Conservation (phyloP, 805 yeast genomes). For the Cyberlindnera samutprakarnensis region DNA sequence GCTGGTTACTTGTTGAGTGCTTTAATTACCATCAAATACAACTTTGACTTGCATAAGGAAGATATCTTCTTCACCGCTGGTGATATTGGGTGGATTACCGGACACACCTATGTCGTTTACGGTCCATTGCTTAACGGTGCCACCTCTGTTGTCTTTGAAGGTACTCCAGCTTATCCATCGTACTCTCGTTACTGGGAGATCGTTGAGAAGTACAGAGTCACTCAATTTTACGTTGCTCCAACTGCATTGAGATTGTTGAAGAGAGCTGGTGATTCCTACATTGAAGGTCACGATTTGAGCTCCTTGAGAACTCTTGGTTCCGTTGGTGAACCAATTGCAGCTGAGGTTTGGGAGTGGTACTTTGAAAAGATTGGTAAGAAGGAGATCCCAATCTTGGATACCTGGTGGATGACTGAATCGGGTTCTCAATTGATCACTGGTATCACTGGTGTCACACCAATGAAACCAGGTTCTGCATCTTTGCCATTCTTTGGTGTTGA, state of each 20-base stretch:
- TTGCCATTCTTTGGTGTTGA: conserved; percentile 81
- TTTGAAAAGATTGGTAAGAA: conserved; percentile 60
- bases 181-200: conserved; percentile 77
- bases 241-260: conserved; percentile 73
- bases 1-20: conserved; percentile 77
- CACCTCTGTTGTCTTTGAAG: conserved; percentile 76
- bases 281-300: conserved; percentile 53
- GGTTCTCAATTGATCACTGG: conserved; percentile 78
- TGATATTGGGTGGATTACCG: conserved; percentile 90
- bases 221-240: conserved; percentile 81
- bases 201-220: conserved; percentile 61
- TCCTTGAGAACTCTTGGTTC: conserved; percentile 69
- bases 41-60: conserved; percentile 67
- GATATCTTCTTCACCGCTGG: conserved; percentile 82
- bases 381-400: conserved; percentile 67
- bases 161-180: conserved; percentile 82
- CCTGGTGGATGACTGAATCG: conserved; percentile 87
- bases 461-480: conserved; percentile 82
- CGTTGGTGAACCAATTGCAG: conserved; percentile 82
- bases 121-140: conserved; percentile 76
- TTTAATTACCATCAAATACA: conserved; percentile 62
- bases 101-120: conserved; percentile 76
- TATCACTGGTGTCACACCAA: conserved; percentile 68
- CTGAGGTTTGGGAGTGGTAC: conserved; percentile 87
- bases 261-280: conserved; percentile 61